Evolutionary conservation across 495 filamentous ascomycete species (phyloP), one percentile per base, ranked within the genome.

Genomic region (Neurospora intermedia): DNA sequence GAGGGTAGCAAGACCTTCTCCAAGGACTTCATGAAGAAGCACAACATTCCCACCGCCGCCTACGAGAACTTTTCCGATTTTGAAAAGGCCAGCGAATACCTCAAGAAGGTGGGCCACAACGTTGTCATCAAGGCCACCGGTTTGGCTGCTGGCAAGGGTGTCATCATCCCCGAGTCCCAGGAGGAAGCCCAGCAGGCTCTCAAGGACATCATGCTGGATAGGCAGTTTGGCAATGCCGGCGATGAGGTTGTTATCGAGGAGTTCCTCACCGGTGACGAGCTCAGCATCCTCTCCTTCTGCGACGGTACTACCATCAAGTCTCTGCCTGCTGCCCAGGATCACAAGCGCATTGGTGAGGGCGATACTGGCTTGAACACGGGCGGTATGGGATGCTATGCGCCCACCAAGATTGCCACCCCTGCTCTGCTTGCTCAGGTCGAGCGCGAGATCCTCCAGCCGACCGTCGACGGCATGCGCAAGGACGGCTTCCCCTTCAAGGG

Each of bases 301-400:
- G 96, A 99, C 78, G 96, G 96, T 38, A 92, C 91, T 76, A 93
- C 91, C 4, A 91, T 97, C 75, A 87, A 87, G 77, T 92, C 91
- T 11, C 86, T 98, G n/a, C 94, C 94, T 45, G 89, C 96, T 1
- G 96, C 96, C 13, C 96, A 99, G 78, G 96, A 99, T 80, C 96
- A 98, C 84, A 99, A 99, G 86, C 89, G 92, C 69, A 92, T 97
- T 70, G 92, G 91, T 71, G 96, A 99, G 78, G 93, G 93, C 70
- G 96, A 99, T 77, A 87, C 89, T 43, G 96, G 96, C 4, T 92
- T 94, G 23, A 99, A 98, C 83, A 99, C 96, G 8, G 96, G 96
- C 69, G 96, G 96, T 16, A 98, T 99, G 96, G 96, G 96, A 72
- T 96, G 93, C 82, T 99, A 99, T 83, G 94, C 94, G 43, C 94